Conservation (phyloP, 768 basidiomycete genomes). For the Pleurotus giganteus region DNA sequence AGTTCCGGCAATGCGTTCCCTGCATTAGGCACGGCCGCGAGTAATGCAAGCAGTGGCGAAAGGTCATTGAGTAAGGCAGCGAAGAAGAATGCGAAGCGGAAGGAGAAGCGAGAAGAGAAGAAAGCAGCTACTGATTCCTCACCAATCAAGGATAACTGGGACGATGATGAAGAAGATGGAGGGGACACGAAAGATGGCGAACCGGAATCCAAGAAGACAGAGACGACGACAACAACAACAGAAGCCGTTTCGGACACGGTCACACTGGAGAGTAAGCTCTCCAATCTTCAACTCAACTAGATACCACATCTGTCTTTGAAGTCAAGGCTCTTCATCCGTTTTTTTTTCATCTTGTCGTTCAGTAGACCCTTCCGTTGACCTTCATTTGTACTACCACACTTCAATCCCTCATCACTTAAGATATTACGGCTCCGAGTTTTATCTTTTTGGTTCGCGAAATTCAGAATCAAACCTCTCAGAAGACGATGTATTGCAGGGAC, state of each 20-base stretch:
- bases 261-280: not conserved
- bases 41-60: constrained; percentile 15
- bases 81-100: constrained; percentile 77
- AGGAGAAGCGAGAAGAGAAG: constrained; percentile 64
- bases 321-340: not conserved
- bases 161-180: constrained; percentile 23
- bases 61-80: constrained; percentile 74
- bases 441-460: not conserved
- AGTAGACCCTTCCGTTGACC: too few relatives aligned
- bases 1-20: constrained; percentile 6
- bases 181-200: constrained; percentile 10
- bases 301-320: not conserved
- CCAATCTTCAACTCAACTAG: constrained; percentile 3
- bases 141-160: constrained; percentile 21
- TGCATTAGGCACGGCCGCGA: constrained; percentile 12
- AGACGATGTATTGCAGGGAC: not conserved
- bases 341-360: not conserved
- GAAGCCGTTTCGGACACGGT: not conserved
- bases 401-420: too few relatives aligned
- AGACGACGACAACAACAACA: not conserved
- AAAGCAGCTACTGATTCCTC: constrained; percentile 47
- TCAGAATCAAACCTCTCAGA: not conserved
- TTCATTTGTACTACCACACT: too few relatives aligned
- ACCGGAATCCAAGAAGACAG: not conserved
- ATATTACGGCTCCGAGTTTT: too few relatives aligned